Evolutionary conservation across 345 rosid genomes (phyloP).

Genomic region (Chamaenerion angustifolium): DNA sequence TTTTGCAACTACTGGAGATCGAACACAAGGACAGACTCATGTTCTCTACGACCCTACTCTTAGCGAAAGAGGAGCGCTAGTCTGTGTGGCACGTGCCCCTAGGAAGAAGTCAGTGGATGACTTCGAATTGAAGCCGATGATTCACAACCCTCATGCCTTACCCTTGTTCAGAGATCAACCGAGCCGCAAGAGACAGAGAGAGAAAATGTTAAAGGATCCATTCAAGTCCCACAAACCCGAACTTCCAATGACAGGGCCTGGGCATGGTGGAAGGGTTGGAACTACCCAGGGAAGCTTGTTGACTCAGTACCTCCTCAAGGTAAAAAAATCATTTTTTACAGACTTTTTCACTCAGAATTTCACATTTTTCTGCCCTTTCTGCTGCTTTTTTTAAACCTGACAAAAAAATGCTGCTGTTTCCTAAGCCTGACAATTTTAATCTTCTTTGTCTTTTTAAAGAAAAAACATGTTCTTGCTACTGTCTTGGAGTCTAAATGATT

Average conservation of each 20-base stretch:
- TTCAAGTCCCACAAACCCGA: slow-evolving; percentile 86
- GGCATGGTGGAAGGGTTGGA: slow-evolving; percentile 92
- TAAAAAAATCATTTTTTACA: slow-evolving; percentile 8
- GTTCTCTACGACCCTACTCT: slow-evolving; percentile 69
- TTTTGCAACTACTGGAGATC: slow-evolving; percentile 85
- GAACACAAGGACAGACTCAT: slow-evolving; percentile 80
- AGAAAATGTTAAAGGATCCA: slow-evolving; percentile 86
- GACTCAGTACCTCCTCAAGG: slow-evolving; percentile 96
- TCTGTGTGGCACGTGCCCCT: slow-evolving; percentile 91
- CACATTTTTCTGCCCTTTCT: background rate
- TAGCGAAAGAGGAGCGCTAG: slow-evolving; percentile 92
- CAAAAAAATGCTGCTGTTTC: too few relatives aligned
- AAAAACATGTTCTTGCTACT: too few relatives aligned
- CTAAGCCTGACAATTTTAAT: too few relatives aligned
- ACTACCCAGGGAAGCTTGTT: slow-evolving; percentile 73
- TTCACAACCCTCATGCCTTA: slow-evolving; percentile 93
- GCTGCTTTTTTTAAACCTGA: too few relatives aligned
- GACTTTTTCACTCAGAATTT: slow-evolving; percentile 1
- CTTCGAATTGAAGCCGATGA: slow-evolving; percentile 69
- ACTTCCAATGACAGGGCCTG: slow-evolving; percentile 86
- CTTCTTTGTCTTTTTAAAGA: too few relatives aligned
- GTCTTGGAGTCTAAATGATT: too few relatives aligned
- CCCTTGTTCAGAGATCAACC: slow-evolving; percentile 97
- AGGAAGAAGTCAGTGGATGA: slow-evolving; percentile 91
- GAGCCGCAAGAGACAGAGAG: slow-evolving; percentile 91